Conservation (phyloP, 306 rosid species). For the Lathyrus tuberosus region DNA sequence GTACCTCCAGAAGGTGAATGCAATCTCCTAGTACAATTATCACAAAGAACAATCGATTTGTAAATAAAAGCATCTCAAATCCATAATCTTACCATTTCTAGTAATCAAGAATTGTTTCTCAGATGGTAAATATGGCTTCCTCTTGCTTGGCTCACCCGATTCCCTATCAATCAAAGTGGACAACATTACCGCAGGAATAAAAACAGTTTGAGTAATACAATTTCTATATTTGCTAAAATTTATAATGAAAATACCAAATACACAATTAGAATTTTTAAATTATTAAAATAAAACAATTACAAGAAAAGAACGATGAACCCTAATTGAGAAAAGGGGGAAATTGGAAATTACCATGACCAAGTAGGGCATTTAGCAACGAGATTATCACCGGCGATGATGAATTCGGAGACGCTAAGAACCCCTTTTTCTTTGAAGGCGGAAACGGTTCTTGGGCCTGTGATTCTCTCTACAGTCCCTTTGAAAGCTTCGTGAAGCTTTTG, state of each 20-base stretch:
- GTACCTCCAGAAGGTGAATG: neutral
- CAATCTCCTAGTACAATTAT: neutral
- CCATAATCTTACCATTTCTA: constrained; percentile 70
- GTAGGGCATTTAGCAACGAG: constrained; percentile 99
- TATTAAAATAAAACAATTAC: neutral
- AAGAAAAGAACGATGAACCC: constrained; percentile 21
- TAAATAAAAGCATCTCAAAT: neutral
- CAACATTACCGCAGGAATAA: constrained; percentile 16
- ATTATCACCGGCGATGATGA: constrained; percentile 84
- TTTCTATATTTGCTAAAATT: neutral
- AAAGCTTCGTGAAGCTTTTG: constrained; percentile 97
- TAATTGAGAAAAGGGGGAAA: neutral
- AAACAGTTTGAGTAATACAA: neutral
- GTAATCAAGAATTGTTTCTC: constrained; percentile 91
- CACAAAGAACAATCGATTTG: neutral
- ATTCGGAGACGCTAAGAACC: constrained; percentile 93
- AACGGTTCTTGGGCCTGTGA: constrained; percentile 88
- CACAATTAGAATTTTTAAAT: neutral
- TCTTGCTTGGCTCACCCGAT: constrained; percentile 87
- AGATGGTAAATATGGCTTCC: constrained; percentile 85
- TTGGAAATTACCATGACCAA: constrained; percentile 81
- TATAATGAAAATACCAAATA: neutral
- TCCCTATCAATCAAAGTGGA: constrained; percentile 63
- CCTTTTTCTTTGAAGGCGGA: constrained; percentile 99
- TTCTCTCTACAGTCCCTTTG: constrained; percentile 96